A percentile compares a stretch with the other conserved stretches of the same genome.
phyloP scores from a whole-genome alignment of 495 filamentous ascomycete species.

The Neurospora sp. region DNA sequence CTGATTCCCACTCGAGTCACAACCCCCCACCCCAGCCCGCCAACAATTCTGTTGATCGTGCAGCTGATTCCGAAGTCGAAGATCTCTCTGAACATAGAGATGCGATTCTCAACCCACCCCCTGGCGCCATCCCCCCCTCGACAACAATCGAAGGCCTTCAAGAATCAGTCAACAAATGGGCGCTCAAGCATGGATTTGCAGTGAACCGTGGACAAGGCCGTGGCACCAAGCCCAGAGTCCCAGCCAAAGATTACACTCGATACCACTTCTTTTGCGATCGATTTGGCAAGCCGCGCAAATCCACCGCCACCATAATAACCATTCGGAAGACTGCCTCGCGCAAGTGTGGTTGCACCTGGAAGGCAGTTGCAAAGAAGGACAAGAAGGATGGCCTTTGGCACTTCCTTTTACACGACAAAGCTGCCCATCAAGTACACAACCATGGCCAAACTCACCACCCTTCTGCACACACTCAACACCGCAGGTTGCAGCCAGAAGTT shows the following conservation, averaged over 20 bases:
- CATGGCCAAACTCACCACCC: not conserved
- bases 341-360: not conserved
- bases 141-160: not conserved
- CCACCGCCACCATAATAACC: not conserved
- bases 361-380: not conserved
- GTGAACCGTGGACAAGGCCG: not conserved
- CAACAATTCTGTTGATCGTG: accelerated
- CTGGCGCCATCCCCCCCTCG: not conserved
- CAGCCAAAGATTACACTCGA: not conserved
- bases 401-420: not conserved
- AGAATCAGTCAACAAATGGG: not conserved
- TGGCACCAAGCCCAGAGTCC: not conserved
- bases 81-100: not conserved
- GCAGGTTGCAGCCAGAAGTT: not conserved
- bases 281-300: not conserved
- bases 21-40: not conserved
- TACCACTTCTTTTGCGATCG: not conserved
- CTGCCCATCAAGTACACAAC: not conserved
- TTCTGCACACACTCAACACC: not conserved
- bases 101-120: not conserved
- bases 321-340: not conserved
- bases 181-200: not conserved
- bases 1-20: not conserved
- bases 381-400: not conserved
- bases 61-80: not conserved